Evolutionary conservation across 2,329 filamentous ascomycete genomes (phyloP).

Genomic region (Zymoseptoria brevis): DNA sequence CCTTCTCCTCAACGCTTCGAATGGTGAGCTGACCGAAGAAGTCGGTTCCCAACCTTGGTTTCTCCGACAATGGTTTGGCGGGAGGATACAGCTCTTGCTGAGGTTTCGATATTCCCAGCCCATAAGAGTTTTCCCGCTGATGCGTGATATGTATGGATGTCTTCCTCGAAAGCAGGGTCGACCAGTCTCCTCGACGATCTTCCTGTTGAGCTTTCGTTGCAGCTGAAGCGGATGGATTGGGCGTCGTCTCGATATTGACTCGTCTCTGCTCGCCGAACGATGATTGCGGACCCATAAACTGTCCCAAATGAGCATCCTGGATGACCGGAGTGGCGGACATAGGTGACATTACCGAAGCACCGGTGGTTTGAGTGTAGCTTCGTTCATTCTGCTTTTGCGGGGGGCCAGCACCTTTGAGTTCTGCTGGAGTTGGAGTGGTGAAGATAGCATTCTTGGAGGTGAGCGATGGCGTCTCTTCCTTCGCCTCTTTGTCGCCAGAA

Average conservation of each 20-base stretch:
- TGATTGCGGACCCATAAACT: slow-evolving; percentile 20
- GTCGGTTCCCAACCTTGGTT: slow-evolving; percentile 22
- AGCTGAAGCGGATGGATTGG: slow-evolving; percentile 10
- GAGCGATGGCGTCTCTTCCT: not conserved
- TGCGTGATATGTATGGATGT: slow-evolving; percentile 8
- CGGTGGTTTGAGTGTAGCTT: slow-evolving; percentile 13
- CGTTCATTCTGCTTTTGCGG: not conserved
- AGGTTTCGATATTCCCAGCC: slow-evolving; percentile 17
- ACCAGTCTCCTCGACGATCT: not conserved
- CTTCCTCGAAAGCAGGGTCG: slow-evolving; percentile 7
- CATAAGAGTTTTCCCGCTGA: slow-evolving; percentile 18
- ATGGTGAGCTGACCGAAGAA: slow-evolving; percentile 26
- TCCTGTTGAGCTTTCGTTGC: slow-evolving; percentile 13
- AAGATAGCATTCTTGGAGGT: slow-evolving; percentile 10
- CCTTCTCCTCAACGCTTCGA: slow-evolving; percentile 14
- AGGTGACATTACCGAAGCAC: slow-evolving; percentile 21
- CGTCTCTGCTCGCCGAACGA: slow-evolving; percentile 20
- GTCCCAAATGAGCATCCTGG: slow-evolving; percentile 24
- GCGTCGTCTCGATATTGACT: slow-evolving; percentile 16
- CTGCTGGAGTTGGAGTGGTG: slow-evolving; percentile 22
- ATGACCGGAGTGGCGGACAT: slow-evolving; percentile 25
- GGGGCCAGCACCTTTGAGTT: slow-evolving; percentile 12
- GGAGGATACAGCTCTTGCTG: slow-evolving; percentile 20
- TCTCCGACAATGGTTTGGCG: slow-evolving; percentile 14
- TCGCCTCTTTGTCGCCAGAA: not conserved